Base-by-base conservation (phyloP, 495 filamentous ascomycete genomes). In the Aspergillus sclerotiicarbonarius region DNA sequence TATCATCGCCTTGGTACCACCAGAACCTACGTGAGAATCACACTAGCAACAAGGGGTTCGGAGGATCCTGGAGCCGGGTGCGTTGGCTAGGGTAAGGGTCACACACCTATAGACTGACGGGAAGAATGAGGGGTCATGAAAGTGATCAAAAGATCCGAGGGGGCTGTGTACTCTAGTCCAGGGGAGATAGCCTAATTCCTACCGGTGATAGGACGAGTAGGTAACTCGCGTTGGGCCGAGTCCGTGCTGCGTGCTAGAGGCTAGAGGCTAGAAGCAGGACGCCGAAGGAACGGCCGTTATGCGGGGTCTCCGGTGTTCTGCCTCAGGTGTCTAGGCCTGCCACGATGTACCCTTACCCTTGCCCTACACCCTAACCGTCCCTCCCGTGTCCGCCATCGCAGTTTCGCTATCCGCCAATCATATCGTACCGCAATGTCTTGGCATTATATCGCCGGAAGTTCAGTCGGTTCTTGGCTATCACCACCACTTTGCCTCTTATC, bases 301-400 rank as follows among this genome's bases (percentile, higher is more conserved):
- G 56, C 19, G 51, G 44, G 57, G 57, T 49, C 21, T 15, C 4
- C 15, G 35, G 15, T 37, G 5, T 58, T 10, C 7, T 57, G 54
- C 59, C 59, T 57, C 51, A 57, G 59, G 59, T 25, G 41, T 32
- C 49, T 18, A 20, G 15, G n/a, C 44, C 30, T 21, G 25, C 19
- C 16, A 25, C 29, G 46, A 53, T 54, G 25, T 25, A 25, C 25
- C 63, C 58, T 61, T 60, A 59, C 61, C 64, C 65, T 67, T 56
- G 52, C 65, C 65, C 65, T 67, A 53, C 19, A 56, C 65, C 65
- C 65, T 67, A 58, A 21, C 16, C 51, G 32, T 41, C 37, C 44
- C 30, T 41, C 19, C 21, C 8, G 43, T 21, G 33, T 20, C 58
- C 25, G 25, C 25, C 25, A 25, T 25, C 25, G 25, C 25, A 25